phyloP scores from a whole-genome alignment of 179 eudicot species.

The Dionaea muscipula region DNA sequence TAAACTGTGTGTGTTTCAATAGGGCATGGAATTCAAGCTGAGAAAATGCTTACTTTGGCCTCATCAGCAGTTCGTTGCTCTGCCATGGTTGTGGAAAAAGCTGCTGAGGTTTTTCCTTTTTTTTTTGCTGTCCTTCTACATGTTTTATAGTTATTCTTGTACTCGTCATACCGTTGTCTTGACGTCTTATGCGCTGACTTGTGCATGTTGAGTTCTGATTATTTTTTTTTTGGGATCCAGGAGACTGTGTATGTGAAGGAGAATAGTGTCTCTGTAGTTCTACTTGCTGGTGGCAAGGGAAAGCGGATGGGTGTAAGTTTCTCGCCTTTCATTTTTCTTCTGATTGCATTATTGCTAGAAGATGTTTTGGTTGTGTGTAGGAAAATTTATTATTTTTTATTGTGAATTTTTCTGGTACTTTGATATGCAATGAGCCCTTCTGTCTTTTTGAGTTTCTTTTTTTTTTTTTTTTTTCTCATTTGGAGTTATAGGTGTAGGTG shows the following conservation, averaged over 20 bases:
- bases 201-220: background rate
- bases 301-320: constrained; percentile 86
- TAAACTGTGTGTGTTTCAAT: background rate
- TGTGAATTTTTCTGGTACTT: no score
- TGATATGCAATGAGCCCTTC: no score
- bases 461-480: no score
- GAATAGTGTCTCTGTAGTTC: constrained; percentile 80
- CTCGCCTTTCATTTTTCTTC: background rate
- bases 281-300: constrained; percentile 94
- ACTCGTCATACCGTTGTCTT: background rate
- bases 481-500: no score
- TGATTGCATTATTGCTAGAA: no score
- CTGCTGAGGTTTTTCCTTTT: constrained; percentile 14
- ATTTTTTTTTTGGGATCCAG: constrained; percentile 22
- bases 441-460: no score
- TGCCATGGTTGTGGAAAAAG: constrained; percentile 18
- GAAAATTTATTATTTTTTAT: no score
- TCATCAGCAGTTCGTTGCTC: constrained; percentile 21
- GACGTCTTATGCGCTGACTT: background rate
- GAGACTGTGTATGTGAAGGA: constrained; percentile 44
- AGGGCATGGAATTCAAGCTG: constrained; percentile 6
- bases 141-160: background rate
- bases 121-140: background rate
- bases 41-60: constrained; percentile 7
- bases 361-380: no score